These are phyloP conservation scores for Coemansia sp. DNA, from an alignment of 192 early-diverging fungal genomes.

Conservation along the genomic window DNA sequence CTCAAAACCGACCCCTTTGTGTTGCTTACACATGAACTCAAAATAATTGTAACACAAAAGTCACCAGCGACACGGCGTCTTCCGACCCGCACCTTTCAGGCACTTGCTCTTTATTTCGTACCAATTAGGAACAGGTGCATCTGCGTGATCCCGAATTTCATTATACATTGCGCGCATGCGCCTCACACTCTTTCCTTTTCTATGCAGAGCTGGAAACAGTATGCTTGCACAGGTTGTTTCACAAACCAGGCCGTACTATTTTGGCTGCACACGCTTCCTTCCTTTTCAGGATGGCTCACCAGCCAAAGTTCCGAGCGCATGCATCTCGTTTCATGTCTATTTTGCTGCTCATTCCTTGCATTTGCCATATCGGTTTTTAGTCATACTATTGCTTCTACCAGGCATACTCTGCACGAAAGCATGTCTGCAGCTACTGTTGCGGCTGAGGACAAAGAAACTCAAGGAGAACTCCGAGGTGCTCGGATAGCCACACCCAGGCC, in stretches of 20 bases:
- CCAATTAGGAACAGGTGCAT: neutral
- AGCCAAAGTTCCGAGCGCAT: neutral
- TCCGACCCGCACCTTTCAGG: neutral
- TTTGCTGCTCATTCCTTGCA: neutral
- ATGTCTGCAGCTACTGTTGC: neutral
- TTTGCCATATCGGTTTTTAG: neutral
- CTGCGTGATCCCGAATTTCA: conserved; percentile 4
- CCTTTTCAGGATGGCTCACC: neutral
- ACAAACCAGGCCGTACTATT: neutral
- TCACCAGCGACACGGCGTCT: neutral
- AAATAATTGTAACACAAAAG: neutral
- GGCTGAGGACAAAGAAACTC: neutral
- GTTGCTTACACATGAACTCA: neutral
- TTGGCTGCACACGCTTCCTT: neutral
- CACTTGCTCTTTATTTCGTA: neutral
- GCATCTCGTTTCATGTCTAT: neutral
- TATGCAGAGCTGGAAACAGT: neutral
- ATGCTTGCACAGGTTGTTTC: neutral
- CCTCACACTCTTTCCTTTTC: neutral
- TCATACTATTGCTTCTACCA: neutral
- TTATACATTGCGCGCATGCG: neutral
- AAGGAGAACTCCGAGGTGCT: neutral
- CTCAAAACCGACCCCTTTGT: too few relatives aligned
- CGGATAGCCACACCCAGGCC: neutral
- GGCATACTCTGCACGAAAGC: neutral